Evolutionary conservation across 108 stramenopile genomes (phyloP), one percentile per base, ranked within the genome.

Genomic region (Epipyxis sp.): DNA sequence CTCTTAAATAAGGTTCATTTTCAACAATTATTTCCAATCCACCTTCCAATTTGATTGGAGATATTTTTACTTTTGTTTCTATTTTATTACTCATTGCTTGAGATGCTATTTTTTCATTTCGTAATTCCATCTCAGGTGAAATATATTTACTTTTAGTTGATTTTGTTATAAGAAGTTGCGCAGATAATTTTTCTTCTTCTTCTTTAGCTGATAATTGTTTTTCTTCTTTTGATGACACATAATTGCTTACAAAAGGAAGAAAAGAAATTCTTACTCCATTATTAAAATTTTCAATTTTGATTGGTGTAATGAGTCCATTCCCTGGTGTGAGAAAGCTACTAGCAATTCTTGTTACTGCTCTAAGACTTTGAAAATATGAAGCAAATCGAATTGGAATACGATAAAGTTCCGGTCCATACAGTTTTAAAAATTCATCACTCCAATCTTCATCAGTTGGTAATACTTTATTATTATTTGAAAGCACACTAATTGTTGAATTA

Each of bases 201-300:
- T 50, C 46, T 20, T 50, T 50, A 13, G 6, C 68, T 29, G 77
- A 80, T 40, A 39, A 35, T 42, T 77, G 80, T 42, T 71, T 81
- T 68, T 83, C 82, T 68, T 83, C 82, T 80, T 59, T 80, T 1
- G 80, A 40, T 2, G 82, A 83, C 13, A 77, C 61, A 81, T 81
- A 83, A 68, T 77, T n/a, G 0, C 69, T 81, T 29, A 40, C 42
- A 40, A 78, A 79, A 40, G 82, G 82, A 45, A 77, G 37, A 44
- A 83, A 83, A 79, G 77, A 68, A 27, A 81, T 77, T 3, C 80
- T 79, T 30, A 74, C 20, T 13, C 13, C 20, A 20, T 50, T 20
- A 50, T 6, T 13, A 20, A 50, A 20, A 13, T 6, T 6, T 50
- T 50, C 13, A 20, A 50, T 50, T 13, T 50, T 20, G 20, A 50